Conservation (phyloP, 805 yeast genomes). For the Candida yuanshanica region DNA sequence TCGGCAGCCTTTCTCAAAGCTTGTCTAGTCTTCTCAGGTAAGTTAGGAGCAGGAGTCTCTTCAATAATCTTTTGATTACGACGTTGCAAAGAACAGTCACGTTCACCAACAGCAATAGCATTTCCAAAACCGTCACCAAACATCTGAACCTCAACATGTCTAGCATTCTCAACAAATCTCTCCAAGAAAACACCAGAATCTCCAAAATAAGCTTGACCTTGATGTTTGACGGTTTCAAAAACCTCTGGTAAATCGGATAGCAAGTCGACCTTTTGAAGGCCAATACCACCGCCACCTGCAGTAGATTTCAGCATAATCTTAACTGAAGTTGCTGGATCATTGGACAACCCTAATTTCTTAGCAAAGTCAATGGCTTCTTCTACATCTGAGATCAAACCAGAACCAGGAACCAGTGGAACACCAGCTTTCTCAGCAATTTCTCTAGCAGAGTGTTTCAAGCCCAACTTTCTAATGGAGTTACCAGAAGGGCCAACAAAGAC, state of each 20-base stretch:
- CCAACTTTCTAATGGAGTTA: conserved; percentile 83
- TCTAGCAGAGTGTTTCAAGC: conserved; percentile 95
- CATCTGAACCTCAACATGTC: conserved; percentile 96
- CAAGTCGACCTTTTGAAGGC: conserved; percentile 86
- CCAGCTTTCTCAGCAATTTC: conserved; percentile 87
- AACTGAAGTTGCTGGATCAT: conserved; percentile 40
- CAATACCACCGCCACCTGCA: conserved; percentile 99
- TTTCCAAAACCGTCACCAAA: conserved; percentile 93
- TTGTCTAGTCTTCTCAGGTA: conserved; percentile 72
- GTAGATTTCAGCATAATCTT: conserved; percentile 97
- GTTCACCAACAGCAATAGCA: conserved; percentile 92
- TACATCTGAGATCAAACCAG: conserved; percentile 68
- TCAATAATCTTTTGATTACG: conserved; percentile 95
- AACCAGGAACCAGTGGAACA: conserved; percentile 97
- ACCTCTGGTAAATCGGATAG: conserved; percentile 77
- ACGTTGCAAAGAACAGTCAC: conserved; percentile 96
- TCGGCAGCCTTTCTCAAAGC: conserved; percentile 82
- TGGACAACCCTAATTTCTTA: conserved; percentile 45
- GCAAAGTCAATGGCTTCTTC: conserved; percentile 77
- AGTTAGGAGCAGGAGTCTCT: conserved; percentile 96
- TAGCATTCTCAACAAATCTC: conserved; percentile 88
- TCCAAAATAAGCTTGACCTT: conserved; percentile 88
- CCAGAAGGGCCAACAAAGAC: conserved; percentile 97
- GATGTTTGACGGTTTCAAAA: conserved; percentile 88
- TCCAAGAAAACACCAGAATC: conserved; percentile 95